Conservation (phyloP, 2,329 filamentous ascomycete species). For the Trichophaea hybrida region DNA sequence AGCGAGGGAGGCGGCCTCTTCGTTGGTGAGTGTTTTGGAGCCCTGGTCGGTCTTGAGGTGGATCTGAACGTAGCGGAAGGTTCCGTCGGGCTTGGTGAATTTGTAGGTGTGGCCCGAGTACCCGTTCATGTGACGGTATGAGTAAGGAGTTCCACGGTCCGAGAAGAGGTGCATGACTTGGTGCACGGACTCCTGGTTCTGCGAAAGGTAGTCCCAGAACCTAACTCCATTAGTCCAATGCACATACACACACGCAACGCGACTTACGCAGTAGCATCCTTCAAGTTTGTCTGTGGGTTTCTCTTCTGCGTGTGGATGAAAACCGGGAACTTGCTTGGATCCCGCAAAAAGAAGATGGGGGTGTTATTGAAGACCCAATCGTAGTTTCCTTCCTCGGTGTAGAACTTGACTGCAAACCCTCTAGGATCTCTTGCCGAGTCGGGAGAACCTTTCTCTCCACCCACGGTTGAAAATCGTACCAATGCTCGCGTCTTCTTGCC, state of each 20-base stretch:
- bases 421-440: slow-evolving; percentile 59
- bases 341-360: slow-evolving; percentile 60
- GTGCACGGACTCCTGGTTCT: slow-evolving; percentile 48
- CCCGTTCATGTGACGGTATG: slow-evolving; percentile 52
- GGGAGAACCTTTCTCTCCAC: slow-evolving; percentile 56
- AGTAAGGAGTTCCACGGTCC: slow-evolving; percentile 51
- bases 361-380: slow-evolving; percentile 60
- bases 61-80: slow-evolving; percentile 51
- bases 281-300: slow-evolving; percentile 54
- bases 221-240: slow-evolving; percentile 31
- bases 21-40: slow-evolving; percentile 44
- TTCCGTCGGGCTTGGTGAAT: slow-evolving; percentile 49
- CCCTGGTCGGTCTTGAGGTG: slow-evolving; percentile 51
- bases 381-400: slow-evolving; percentile 60
- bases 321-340: slow-evolving; percentile 57
- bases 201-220: slow-evolving; percentile 50
- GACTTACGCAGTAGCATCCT: slow-evolving; percentile 41
- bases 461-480: slow-evolving; percentile 60
- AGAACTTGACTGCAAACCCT: slow-evolving; percentile 60
- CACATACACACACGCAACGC: background rate
- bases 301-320: slow-evolving; percentile 65
- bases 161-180: slow-evolving; percentile 52
- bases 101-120: slow-evolving; percentile 56
- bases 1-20: slow-evolving; percentile 32
- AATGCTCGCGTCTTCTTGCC: slow-evolving; percentile 57